Evolutionary conservation across 257 asterid genomes (phyloP).

Genomic region (Nicotiana paniculata): DNA sequence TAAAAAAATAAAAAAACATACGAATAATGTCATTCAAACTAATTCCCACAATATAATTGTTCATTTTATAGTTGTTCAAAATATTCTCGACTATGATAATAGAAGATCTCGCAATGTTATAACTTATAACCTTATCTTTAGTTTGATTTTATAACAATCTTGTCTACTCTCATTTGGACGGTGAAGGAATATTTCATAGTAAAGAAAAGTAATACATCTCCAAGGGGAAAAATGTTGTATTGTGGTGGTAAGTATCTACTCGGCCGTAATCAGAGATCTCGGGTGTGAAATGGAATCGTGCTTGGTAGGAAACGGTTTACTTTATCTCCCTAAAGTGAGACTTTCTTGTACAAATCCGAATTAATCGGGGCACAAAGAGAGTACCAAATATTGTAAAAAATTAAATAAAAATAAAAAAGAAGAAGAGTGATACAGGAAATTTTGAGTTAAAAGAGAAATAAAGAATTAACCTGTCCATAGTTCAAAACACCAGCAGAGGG

Average conservation of each 20-base stretch:
- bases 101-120: neutral
- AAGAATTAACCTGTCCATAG: constrained; percentile 60
- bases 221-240: too few relatives aligned
- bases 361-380: too few relatives aligned
- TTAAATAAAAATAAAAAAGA: too few relatives aligned
- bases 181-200: neutral
- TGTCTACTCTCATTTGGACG: neutral
- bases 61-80: neutral
- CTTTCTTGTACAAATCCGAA: too few relatives aligned
- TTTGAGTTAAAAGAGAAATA: neutral
- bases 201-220: neutral
- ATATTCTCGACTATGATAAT: neutral
- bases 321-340: too few relatives aligned
- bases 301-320: too few relatives aligned
- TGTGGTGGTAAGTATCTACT: too few relatives aligned
- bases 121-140: neutral
- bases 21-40: neutral
- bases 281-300: too few relatives aligned
- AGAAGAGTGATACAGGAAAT: too few relatives aligned
- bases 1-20: too few relatives aligned
- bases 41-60: neutral
- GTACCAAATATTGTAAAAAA: too few relatives aligned
- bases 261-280: too few relatives aligned
- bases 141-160: neutral
- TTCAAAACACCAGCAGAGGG: constrained; percentile 77